A percentile compares a stretch with the other conserved stretches of the same genome.
These are phyloP conservation scores for Aspergillus tanneri DNA, from an alignment of 2,329 filamentous ascomycete genomes.

Conservation along the genomic window DNA sequence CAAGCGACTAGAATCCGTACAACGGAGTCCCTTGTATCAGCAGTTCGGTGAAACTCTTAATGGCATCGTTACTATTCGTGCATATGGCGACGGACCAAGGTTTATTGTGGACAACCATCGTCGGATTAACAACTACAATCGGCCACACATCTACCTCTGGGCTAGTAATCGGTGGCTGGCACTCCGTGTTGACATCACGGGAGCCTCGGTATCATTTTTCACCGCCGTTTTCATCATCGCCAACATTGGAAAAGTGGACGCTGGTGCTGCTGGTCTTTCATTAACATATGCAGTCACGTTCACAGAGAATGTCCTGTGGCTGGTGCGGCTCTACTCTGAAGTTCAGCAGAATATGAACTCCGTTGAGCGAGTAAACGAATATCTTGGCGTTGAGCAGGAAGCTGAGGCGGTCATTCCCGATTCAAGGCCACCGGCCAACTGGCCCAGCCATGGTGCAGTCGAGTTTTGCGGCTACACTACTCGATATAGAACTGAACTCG, in stretches of 20 bases:
- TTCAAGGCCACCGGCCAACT: conserved; percentile 72
- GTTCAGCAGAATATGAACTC: conserved; percentile 99
- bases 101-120: conserved; percentile 89
- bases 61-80: conserved; percentile 94
- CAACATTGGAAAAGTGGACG: conserved; percentile 78
- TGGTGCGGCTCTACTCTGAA: conserved; percentile 86
- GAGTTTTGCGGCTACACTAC: conserved; percentile 89
- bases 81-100: conserved; percentile 88
- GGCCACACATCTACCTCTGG: conserved; percentile 96
- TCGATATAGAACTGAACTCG: conserved; percentile 81
- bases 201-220: conserved; percentile 89
- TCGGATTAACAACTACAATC: conserved; percentile 84
- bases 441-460: conserved; percentile 82
- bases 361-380: conserved; percentile 95
- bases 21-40: conserved; percentile 92
- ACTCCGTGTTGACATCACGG: conserved; percentile 85
- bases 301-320: conserved; percentile 94
- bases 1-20: conserved; percentile 90
- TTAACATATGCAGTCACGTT: conserved; percentile 96
- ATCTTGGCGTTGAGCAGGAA: conserved; percentile 94
- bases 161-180: conserved; percentile 95
- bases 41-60: conserved; percentile 95
- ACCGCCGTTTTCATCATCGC: conserved; percentile 87
- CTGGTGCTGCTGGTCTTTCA: conserved; percentile 88
- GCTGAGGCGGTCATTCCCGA: conserved; percentile 74